Percentiles rank a stretch among this genome's conserved stretches.
phyloP scores from a whole-genome alignment of 495 filamentous ascomycete species.

The Aspergillus conjunctus region DNA sequence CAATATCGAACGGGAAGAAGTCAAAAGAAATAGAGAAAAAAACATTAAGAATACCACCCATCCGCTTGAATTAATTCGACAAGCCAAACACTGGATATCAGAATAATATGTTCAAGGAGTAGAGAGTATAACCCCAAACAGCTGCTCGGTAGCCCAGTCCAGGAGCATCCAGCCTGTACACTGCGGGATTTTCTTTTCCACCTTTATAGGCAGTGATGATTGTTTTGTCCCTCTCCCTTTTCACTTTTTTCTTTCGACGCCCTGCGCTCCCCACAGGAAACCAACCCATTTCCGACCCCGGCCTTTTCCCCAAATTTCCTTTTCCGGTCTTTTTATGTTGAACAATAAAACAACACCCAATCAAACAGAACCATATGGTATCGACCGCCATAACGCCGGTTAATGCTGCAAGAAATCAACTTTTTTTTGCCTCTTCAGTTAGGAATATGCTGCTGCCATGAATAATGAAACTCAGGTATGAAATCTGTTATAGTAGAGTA shows the following conservation, averaged over 20 bases:
- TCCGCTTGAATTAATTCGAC: background rate
- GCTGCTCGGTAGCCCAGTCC: slow-evolving; percentile 21
- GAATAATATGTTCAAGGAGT: slow-evolving; percentile 18
- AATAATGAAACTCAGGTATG: slow-evolving; percentile 12
- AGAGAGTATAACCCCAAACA: slow-evolving; percentile 16
- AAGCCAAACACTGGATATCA: slow-evolving; percentile 9
- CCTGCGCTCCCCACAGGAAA: slow-evolving; percentile 4
- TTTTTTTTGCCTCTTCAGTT: slow-evolving; percentile 27
- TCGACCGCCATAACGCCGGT: slow-evolving; percentile 31
- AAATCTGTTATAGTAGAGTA: slow-evolving; percentile 9
- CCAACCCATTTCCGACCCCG: slow-evolving; percentile 7
- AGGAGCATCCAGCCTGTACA: slow-evolving; percentile 14
- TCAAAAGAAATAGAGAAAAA: slow-evolving; percentile 5
- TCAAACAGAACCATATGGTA: slow-evolving; percentile 31
- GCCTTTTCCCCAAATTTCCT: slow-evolving; percentile 7
- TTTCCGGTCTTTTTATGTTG: slow-evolving; percentile 17
- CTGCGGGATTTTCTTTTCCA: slow-evolving; percentile 1
- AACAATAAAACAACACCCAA: slow-evolving; percentile 18
- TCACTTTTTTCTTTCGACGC: background rate
- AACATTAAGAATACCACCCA: background rate
- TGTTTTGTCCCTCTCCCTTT: background rate
- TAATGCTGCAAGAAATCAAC: slow-evolving; percentile 27
- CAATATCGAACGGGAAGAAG: background rate
- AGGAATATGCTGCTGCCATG: slow-evolving; percentile 18
- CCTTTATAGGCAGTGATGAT: background rate